Evolutionary conservation across 2,329 filamentous ascomycete genomes (phyloP), one percentile per base, ranked within the genome.

Genomic region (Aureobasidium sp.): DNA sequence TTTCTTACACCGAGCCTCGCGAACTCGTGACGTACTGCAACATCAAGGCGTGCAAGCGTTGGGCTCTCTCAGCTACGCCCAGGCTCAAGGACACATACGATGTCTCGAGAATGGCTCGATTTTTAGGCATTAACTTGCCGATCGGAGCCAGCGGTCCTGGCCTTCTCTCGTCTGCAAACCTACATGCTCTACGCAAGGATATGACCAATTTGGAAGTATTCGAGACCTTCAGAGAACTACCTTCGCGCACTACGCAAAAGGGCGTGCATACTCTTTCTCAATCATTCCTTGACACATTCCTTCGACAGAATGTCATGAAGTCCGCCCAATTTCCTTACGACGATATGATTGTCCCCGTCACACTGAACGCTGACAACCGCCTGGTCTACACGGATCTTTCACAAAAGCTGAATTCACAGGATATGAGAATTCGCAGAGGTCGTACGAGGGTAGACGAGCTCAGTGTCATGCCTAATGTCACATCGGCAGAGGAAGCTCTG

Each of bases 51-150:
- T 78, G 81, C 47, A 87, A 85, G 45, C 84, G 83, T 64, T 91
- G 89, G 89, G 79, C 89, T 10, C 77, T 92, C 2, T 91, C 89
- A 0, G 90, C 87, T 3, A 92, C 90, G 1, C 89, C 90, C 1
- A 80, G 82, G 0, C 71, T 91, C 3, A 80, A 81, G 7, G 84
- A 87, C 63, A 90, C 90, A 70, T 81, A 84, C 1, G 87, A 90
- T 68, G 79, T 91, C 11, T 87, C 89, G 60, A 82, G 81, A 20
- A 87, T 91, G 66, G 87, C 88, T 0, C 78, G 77, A 1, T 83
- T 90, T 20, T 72, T 92, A 2, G 83, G 84, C 1, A 76, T 90
- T 25, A 80, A 82, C 54, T 76, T 92, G 0, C 88, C 87, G 3
- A 74, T 84, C 25, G 82, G 88, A 55, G 84, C 87, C 48, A 83